These are phyloP conservation scores for Hygrophoropsis aurantiaca DNA, from an alignment of 768 basidiomycete species.

Conservation along the genomic window DNA sequence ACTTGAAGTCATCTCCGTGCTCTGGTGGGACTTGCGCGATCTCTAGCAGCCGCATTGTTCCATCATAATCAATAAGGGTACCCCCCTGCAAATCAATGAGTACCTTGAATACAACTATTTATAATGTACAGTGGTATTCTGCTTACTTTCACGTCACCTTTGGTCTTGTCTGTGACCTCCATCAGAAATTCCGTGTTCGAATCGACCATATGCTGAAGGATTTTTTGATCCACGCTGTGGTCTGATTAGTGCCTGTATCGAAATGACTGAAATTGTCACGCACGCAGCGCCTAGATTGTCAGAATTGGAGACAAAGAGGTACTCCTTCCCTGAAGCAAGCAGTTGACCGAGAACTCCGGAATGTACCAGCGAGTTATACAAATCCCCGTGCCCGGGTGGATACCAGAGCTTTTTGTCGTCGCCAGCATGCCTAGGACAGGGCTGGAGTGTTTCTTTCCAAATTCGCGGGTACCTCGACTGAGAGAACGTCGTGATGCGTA, in stretches of 20 bases:
- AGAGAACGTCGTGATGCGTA: constrained; percentile 90
- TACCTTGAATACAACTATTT: no score
- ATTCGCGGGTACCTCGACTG: constrained; percentile 95
- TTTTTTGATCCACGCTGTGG: constrained; percentile 73
- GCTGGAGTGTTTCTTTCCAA: constrained; percentile 84
- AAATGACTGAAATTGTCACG: constrained; percentile 23
- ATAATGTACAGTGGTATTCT: not conserved
- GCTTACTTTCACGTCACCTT: constrained; percentile 66
- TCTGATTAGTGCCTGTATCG: constrained; percentile 6
- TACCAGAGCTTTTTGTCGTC: constrained; percentile 95
- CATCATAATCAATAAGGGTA: constrained; percentile 90
- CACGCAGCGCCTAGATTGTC: constrained; percentile 94
- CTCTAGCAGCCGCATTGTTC: constrained; percentile 84
- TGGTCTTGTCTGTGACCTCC: constrained; percentile 97
- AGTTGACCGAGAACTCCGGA: constrained; percentile 91
- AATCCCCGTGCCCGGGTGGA: constrained; percentile 95
- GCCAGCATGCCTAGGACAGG: constrained; percentile 72
- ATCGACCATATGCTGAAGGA: constrained; percentile 85
- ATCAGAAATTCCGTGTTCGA: constrained; percentile 83
- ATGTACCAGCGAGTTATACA: constrained; percentile 90
- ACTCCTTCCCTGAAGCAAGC: constrained; percentile 90
- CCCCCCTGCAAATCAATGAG: constrained; percentile 52
- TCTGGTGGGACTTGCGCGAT: constrained; percentile 93
- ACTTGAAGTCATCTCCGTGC: constrained; percentile 94
- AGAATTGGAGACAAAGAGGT: constrained; percentile 96